Base-by-base conservation (phyloP, 1,284 basidiomycete genomes). In the Ceratobasidium papillatum region DNA sequence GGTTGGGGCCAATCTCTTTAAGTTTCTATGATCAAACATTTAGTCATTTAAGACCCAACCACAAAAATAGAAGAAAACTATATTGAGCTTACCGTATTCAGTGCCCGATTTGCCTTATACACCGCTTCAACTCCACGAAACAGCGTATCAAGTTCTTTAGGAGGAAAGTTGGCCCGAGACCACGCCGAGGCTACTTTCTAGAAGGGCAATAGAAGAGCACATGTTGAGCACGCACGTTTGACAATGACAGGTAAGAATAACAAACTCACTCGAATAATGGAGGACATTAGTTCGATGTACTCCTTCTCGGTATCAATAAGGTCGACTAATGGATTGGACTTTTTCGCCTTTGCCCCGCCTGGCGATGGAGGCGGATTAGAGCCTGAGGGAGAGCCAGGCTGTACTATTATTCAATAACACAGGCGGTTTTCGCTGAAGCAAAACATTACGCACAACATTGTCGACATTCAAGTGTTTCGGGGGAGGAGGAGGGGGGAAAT, bases 111-210 rank as follows among this genome's bases (percentile, higher is more conserved):
- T 49, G 94, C 92, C 80, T 96, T 94, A 84, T 96, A 99, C 27
- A 99, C 90, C 27, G 87, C 88, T 82, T 99, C 97, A 63, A 99
- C 89, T 79, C 92, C 91, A 77, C 97, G 88, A 83, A 99, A 99
- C 94, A 99, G 96, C 71, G 87, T 84, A 81, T 99, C 97, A 47
- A 99, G 88, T 79, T 95, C 92, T 14, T 89, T 88, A 1, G 97
- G 98, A 19, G 98, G 97, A 54, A 99, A 91, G 82, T 98, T 98
- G 59, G 91, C 89, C 51, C 95, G 87, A 14, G 96, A 98, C 97
- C 97, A 99, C 71, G 98, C 98, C 32, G 92, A 91, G 3, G 98
- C 98, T 8, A 98, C 94, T 89, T 94, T 95, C 94, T 99, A 80
- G 27, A 78, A 27, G 30, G 17, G 27, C 41, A 47, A 30, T 12